Base-by-base conservation (phyloP, 2,329 filamentous ascomycete species). In the Fusarium hainanense region DNA sequence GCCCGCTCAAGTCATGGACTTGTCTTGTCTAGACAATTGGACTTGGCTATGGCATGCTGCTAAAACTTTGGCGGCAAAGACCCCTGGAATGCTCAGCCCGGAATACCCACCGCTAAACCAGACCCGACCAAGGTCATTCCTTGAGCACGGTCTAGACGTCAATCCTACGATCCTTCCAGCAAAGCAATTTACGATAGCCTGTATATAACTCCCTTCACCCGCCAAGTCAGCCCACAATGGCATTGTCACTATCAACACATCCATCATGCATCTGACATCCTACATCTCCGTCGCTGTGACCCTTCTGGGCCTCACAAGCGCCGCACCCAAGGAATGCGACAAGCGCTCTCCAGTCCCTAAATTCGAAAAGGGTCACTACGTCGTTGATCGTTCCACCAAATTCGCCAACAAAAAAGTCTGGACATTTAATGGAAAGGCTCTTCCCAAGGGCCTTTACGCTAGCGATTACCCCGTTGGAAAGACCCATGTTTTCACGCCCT, bases 401-500 rank as follows among this genome's bases (percentile, higher is more conserved):
- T 77, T 75, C n/a, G 51, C 64, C 48, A 77, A 77, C 37, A 71
- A 69, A 34, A 56, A 65, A 9, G 30, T 67, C 11, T 77, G 64
- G 47, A 70, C 69, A 0, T 78, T 77, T 12, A 57, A 63, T 0
- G 68, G 68, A 1, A 75, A 63, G 8, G 59, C 7, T 18, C 62
- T 78, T 2, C 76, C 76, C 0, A 10, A 55, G 0, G 75, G 76
- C 1, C 49, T 78, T n/a, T 56, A 52, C 6, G 57, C 54, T 5
- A 77, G 75, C 66, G 58, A 68, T 20, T 78, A 74, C 20, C 18
- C n/a, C 0, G 65, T 68, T 4, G 65, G 62, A 4, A 44, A 54
- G 9, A 67, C 56, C 1, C 66, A 70, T 12, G 7, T 28, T 4
- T 76, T 54, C 10, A 58, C 28, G 0, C 25, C 72, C 0, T 63